phyloP scores from a whole-genome alignment of 23 red algal genomes.

The Cyanidioschyzon merolae region DNA sequence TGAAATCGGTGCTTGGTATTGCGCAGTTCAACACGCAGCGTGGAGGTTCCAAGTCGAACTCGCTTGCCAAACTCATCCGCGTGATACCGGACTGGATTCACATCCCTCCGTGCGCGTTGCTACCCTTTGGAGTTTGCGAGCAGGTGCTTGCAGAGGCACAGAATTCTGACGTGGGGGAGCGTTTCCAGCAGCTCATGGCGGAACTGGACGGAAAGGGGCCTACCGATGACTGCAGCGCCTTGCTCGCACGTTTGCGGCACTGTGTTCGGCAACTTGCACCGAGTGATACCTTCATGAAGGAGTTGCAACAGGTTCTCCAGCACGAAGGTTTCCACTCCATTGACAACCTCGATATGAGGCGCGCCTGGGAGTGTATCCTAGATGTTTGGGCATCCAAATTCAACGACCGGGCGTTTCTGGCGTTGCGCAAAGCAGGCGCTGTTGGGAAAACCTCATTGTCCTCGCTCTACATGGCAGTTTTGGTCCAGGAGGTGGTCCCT shows the following conservation, averaged over 20 bases:
- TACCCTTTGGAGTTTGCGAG: constrained; percentile 64
- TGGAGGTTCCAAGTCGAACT: constrained; percentile 77
- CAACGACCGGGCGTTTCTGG: constrained; percentile 84
- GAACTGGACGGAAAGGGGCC: constrained; percentile 29
- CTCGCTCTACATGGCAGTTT: constrained; percentile 78
- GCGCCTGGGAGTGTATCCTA: constrained; percentile 58
- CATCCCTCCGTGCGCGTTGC: constrained; percentile 41
- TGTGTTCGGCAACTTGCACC: constrained; percentile 41
- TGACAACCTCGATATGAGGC: constrained; percentile 31
- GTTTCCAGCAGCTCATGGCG: constrained; percentile 38
- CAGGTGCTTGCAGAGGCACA: constrained; percentile 51
- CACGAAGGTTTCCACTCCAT: constrained; percentile 41
- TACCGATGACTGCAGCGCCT: constrained; percentile 36
- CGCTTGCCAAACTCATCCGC: constrained; percentile 41
- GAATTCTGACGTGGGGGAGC: constrained; percentile 32
- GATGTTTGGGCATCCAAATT: constrained; percentile 86
- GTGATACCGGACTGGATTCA: constrained; percentile 80
- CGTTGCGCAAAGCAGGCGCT: constrained; percentile 38
- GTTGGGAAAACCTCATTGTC: constrained; percentile 22
- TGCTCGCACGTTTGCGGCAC: constrained; percentile 45
- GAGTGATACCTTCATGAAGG: constrained; percentile 46
- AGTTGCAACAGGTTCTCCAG: constrained; percentile 57
- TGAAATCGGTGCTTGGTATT: constrained; percentile 22
- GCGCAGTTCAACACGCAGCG: constrained; percentile 43
- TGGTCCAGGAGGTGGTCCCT: constrained; percentile 69